A percentile compares a stretch with the other conserved stretches of the same genome.
Evolutionary conservation across 805 yeast genomes (phyloP).

Genomic region (Starmerella bombi): DNA sequence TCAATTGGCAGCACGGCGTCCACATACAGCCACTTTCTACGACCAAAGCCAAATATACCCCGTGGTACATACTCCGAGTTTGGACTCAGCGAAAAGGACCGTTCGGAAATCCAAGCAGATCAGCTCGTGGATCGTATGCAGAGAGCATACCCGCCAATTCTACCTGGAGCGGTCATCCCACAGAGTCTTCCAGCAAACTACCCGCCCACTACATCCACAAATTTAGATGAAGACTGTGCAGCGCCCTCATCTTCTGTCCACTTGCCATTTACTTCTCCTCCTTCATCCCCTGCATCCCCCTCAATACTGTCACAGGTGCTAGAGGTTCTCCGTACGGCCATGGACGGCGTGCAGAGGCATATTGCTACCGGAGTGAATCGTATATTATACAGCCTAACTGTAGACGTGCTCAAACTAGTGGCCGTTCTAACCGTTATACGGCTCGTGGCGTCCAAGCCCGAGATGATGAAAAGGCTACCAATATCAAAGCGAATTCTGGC

Average conservation of each 20-base stretch:
- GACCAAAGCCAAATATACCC: slow-evolving; percentile 9
- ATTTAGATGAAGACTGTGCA: background rate
- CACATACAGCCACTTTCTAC: slow-evolving; percentile 21
- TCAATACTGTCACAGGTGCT: background rate
- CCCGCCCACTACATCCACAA: background rate
- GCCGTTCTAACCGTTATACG: slow-evolving; percentile 15
- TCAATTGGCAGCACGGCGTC: slow-evolving; percentile 17
- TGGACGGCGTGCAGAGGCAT: background rate
- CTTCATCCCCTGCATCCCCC: background rate
- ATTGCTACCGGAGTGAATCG: slow-evolving; percentile 1
- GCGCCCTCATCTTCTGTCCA: background rate
- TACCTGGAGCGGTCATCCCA: slow-evolving; percentile 13
- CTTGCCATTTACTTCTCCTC: background rate
- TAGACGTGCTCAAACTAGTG: slow-evolving; percentile 13
- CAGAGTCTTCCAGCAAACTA: background rate
- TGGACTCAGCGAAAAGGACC: slow-evolving; percentile 21
- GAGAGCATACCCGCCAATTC: slow-evolving; percentile 13
- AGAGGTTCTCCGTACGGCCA: background rate
- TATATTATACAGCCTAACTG: slow-evolving; percentile 11
- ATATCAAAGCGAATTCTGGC: slow-evolving; percentile 9
- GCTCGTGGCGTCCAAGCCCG: slow-evolving; percentile 14
- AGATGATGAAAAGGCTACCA: slow-evolving; percentile 12
- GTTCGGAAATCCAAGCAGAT: slow-evolving; percentile 16
- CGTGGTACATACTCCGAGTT: slow-evolving; percentile 19
- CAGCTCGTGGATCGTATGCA: slow-evolving; percentile 14